phyloP scores from a whole-genome alignment of 2,329 filamentous ascomycete species.

The Exophiala aquamarina region DNA sequence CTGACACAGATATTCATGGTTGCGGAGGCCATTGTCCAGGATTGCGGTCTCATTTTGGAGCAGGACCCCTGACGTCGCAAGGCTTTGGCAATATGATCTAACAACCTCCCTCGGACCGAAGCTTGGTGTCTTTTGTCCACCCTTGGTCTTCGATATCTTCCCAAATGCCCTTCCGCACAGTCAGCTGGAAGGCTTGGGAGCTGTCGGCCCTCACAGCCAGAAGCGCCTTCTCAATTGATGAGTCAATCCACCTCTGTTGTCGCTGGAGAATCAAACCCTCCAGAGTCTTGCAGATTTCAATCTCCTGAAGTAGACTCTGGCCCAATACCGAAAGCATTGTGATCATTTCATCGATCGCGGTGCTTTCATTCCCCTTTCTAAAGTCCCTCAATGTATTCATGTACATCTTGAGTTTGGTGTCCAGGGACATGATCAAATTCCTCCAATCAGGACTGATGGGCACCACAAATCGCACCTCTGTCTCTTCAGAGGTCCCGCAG shows the following conservation, averaged over 20 bases:
- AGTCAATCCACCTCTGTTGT: slow-evolving; percentile 13
- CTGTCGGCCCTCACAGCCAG: slow-evolving; percentile 3
- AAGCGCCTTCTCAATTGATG: slow-evolving; percentile 10
- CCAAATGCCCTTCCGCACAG: background rate
- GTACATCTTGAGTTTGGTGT: slow-evolving; percentile 9
- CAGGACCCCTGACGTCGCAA: no score
- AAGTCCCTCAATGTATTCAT: slow-evolving; percentile 11
- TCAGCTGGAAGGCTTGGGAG: background rate
- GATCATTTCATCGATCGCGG: slow-evolving; percentile 17
- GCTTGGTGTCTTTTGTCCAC: background rate
- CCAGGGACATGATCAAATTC: slow-evolving; percentile 7
- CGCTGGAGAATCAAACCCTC: slow-evolving; percentile 15
- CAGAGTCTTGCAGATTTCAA: slow-evolving; percentile 15
- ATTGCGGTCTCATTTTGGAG: no score
- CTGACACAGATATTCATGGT: no score
- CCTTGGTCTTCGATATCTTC: background rate
- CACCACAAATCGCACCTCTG: background rate
- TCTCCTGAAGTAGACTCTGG: slow-evolving; percentile 15
- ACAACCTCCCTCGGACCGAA: no score
- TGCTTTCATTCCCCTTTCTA: background rate
- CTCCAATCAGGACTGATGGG: slow-evolving; percentile 13
- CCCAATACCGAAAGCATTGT: slow-evolving; percentile 10
- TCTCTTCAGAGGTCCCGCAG: background rate
- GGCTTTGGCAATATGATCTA: no score
- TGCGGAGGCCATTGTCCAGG: no score